A percentile compares a stretch with the other conserved stretches of the same genome.
Evolutionary conservation across 2,329 filamentous ascomycete species (phyloP).

Genomic region (Aspergillus ochraceus): DNA sequence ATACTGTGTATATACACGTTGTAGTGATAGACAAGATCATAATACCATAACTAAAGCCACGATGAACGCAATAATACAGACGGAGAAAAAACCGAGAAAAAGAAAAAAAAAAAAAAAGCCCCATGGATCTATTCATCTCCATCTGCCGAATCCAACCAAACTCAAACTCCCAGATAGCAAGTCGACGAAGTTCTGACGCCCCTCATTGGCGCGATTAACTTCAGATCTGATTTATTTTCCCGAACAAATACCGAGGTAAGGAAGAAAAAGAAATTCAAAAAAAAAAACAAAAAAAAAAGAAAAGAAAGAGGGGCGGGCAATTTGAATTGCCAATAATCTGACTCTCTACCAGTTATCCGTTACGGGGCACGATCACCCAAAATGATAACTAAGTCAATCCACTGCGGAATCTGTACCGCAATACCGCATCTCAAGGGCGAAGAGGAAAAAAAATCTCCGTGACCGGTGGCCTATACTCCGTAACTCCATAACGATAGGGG

Average conservation of each 20-base stretch:
- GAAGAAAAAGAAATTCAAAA: not conserved
- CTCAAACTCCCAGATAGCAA: not conserved
- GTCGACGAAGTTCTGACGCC: not conserved
- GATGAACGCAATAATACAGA: not conserved
- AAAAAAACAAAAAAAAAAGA: not conserved
- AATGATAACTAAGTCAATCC: not conserved
- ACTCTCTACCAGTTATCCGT: no score
- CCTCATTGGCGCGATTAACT: slow-evolving; percentile 8
- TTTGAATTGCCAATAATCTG: no score
- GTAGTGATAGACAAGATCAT: no score
- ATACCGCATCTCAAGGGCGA: no score
- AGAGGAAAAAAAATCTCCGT: no score
- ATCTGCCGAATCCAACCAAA: not conserved
- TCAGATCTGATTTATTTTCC: slow-evolving; percentile 13
- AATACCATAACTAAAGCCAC: no score
- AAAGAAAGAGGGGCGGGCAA: not conserved
- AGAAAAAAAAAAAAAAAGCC: not conserved
- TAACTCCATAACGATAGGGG: no score
- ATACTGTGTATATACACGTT: no score
- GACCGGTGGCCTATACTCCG: no score
- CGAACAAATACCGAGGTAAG: slow-evolving; percentile 14
- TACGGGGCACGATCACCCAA: not conserved
- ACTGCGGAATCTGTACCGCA: not conserved
- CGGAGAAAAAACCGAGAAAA: not conserved
- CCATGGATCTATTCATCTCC: not conserved